Evolutionary conservation across 2,329 filamentous ascomycete genomes (phyloP).

Genomic region (Thielaviopsis musarum): DNA sequence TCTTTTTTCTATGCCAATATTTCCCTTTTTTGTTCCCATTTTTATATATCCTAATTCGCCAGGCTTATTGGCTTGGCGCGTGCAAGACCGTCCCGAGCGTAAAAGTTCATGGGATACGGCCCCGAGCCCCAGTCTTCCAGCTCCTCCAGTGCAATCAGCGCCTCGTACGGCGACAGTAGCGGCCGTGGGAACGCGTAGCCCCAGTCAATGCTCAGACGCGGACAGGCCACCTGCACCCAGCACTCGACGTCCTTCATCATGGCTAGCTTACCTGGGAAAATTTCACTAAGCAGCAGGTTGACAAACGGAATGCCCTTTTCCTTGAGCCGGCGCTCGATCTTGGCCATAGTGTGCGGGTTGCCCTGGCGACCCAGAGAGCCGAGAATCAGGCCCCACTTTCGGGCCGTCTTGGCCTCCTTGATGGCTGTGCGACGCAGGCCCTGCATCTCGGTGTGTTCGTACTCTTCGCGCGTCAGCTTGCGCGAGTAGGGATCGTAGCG

Average conservation of each 20-base stretch:
- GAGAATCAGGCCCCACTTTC: constrained; percentile 88
- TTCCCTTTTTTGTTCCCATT: not conserved
- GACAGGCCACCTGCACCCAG: constrained; percentile 97
- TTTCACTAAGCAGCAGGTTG: constrained; percentile 79
- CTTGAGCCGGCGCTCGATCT: constrained; percentile 66
- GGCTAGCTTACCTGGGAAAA: constrained; percentile 87
- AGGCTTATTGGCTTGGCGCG: constrained; percentile 43
- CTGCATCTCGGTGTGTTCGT: constrained; percentile 85
- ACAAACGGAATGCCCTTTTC: constrained; percentile 62
- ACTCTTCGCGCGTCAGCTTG: constrained; percentile 77
- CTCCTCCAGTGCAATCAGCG: constrained; percentile 71
- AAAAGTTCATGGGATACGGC: constrained; percentile 96
- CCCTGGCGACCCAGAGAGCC: constrained; percentile 86
- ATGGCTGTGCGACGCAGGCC: constrained; percentile 64
- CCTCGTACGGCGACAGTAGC: constrained; percentile 85
- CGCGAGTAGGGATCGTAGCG: constrained; percentile 94
- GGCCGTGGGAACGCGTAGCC: constrained; percentile 88
- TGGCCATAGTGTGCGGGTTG: constrained; percentile 77
- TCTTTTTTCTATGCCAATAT: not conserved
- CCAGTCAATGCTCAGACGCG: constrained; percentile 96
- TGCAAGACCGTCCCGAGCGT: constrained; percentile 78
- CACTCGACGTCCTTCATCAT: constrained; percentile 91
- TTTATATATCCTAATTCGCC: constrained; percentile 9
- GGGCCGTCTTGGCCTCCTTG: constrained; percentile 52
- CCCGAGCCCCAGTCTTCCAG: constrained; percentile 58